Evolutionary conservation across 495 filamentous ascomycete species (phyloP), one percentile per base, ranked within the genome.

Genomic region (Bryoglossum gracile): DNA sequence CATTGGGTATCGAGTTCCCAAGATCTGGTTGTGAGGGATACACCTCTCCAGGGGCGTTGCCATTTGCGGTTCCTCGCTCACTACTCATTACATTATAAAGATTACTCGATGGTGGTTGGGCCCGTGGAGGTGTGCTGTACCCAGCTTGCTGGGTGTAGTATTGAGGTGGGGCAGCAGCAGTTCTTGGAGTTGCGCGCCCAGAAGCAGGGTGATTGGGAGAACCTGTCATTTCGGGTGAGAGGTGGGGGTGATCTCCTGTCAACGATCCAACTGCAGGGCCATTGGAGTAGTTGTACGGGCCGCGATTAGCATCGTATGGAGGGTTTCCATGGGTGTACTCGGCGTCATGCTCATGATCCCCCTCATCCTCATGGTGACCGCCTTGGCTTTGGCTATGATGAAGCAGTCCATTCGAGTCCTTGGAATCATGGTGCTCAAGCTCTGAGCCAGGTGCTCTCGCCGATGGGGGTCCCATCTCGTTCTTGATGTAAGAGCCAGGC

Each of bases 51-150:
- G 67, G 56, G 1, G 76, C 59, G 33, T 66, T 70, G 4, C 87
- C 87, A 54, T 90, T 91, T 6, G 80, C 68, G 1, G 80, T 71
- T 3, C 77, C 80, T 14, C 87, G 78, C 47, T 89, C 85, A 63
- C 91, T 89, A 59, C 82, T 90, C 64, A 95, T 90, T 37, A 91
- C 81, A 67, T 84, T 92, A 73, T 95, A 95, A 33, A 95, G 70
- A 56, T 82, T 92, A 65, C 87, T 88, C 0, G 86, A 79, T 3
- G 85, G 75, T 13, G 77, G 71, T 34, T 75, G 74, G 22, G 40
- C 48, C 22, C 88, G 80, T 26, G 90, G 92, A 38, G 92, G 87
- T 1, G 89, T 94, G 46, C 71, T 81, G 64, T 86, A 91, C 38
- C 88, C 89, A 4, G 79, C 73, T 43, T 71, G 69, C 23, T 73